Evolutionary conservation across 495 filamentous ascomycete species (phyloP).

Genomic region (Beverwykella pulmonaria): DNA sequence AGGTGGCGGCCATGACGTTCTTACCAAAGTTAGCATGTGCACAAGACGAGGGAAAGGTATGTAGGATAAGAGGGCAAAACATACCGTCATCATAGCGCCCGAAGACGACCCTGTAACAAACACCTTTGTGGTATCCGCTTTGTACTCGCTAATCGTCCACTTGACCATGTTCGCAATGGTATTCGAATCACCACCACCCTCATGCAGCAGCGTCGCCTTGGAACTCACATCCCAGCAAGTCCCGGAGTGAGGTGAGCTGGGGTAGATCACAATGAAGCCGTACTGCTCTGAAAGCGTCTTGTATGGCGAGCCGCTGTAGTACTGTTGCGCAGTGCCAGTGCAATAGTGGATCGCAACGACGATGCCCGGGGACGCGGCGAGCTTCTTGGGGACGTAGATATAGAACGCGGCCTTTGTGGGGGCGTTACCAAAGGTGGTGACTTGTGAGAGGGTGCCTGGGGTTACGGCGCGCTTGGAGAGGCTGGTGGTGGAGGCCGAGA

Average conservation of each 20-base stretch:
- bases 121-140: slow-evolving; percentile 51
- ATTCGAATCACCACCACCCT: slow-evolving; percentile 55
- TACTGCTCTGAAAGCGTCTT: slow-evolving; percentile 50
- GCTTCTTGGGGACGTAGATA: slow-evolving; percentile 35
- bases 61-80: not conserved
- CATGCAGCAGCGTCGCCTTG: slow-evolving; percentile 50
- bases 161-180: slow-evolving; percentile 61
- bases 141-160: slow-evolving; percentile 54
- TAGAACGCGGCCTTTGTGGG: slow-evolving; percentile 21
- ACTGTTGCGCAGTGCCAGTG: slow-evolving; percentile 37
- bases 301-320: slow-evolving; percentile 41
- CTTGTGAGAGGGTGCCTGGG: slow-evolving; percentile 7
- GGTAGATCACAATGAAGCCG: slow-evolving; percentile 61
- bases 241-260: slow-evolving; percentile 49
- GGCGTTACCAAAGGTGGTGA: not conserved
- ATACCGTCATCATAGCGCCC: slow-evolving; percentile 60
- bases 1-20: slow-evolving; percentile 60
- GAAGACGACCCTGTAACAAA: slow-evolving; percentile 58
- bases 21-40: slow-evolving; percentile 9
- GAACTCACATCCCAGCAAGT: slow-evolving; percentile 62
- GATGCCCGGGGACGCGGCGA: slow-evolving; percentile 33
- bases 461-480: slow-evolving; percentile 1
- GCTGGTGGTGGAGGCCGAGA: not conserved
- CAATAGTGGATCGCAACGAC: slow-evolving; percentile 38
- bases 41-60: not conserved